Conservation (phyloP, 441 rosid species). For the Populus hybrid region DNA sequence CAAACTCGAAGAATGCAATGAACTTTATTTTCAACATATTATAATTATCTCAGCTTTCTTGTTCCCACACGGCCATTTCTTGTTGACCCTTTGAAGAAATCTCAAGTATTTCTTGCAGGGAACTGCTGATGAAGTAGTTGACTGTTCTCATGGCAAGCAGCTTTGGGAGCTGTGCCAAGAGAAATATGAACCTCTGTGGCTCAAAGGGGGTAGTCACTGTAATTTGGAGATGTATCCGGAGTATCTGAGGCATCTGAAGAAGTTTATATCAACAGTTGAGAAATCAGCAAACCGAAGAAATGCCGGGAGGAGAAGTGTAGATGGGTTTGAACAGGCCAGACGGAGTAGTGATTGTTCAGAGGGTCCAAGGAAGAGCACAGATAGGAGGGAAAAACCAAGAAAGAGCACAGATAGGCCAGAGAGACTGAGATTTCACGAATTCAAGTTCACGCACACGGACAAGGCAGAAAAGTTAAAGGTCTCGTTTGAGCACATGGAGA, state of each 20-base stretch:
- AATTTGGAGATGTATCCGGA: conserved; percentile 84
- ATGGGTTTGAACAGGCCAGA: conserved; percentile 51
- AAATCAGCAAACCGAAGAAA: conserved; percentile 71
- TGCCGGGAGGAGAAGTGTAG: conserved; percentile 60
- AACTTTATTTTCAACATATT: not conserved
- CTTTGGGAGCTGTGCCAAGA: conserved; percentile 91
- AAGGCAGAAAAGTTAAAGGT: conserved; percentile 61
- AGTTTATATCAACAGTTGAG: conserved; percentile 75
- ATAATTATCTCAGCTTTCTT: not conserved
- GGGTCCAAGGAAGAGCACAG: conserved; percentile 70
- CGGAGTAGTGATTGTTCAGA: conserved; percentile 55
- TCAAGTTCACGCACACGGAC: conserved; percentile 61
- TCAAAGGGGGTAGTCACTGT: conserved; percentile 92
- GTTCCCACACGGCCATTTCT: not conserved
- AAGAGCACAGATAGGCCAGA: conserved; percentile 67
- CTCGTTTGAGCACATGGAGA: conserved; percentile 50
- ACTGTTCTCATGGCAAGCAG: conserved; percentile 92
- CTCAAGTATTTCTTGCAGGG: conserved; percentile 45
- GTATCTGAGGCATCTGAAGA: conserved; percentile 93
- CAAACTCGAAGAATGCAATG: not conserved
- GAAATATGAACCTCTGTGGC: conserved; percentile 94
- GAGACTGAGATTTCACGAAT: conserved; percentile 65
- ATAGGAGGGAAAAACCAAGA: conserved; percentile 77
- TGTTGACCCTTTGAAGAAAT: not conserved
- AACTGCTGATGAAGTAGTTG: conserved; percentile 94